Conservation (phyloP, 1,284 basidiomycete genomes). For the Sporisorium graminicola region DNA sequence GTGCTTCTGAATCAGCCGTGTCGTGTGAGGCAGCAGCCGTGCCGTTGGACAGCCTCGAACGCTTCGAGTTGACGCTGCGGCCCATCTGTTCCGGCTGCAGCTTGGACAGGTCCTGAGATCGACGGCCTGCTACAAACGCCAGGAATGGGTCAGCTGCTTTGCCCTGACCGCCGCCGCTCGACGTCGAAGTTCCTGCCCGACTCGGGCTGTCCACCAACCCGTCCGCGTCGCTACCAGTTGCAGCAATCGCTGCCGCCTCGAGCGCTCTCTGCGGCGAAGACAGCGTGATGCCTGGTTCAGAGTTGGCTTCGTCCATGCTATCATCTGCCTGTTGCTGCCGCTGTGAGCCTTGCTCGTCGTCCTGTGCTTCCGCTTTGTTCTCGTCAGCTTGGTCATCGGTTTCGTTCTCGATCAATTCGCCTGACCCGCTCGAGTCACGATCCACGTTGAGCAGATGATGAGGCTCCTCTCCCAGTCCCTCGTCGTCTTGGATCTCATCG, state of each 20-base stretch:
- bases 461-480: conserved; percentile 39
- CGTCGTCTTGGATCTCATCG: conserved; percentile 36
- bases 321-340: conserved; percentile 19
- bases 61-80: conserved; percentile 15
- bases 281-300: conserved; percentile 28
- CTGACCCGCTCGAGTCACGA: conserved; percentile 42
- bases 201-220: conserved; percentile 28
- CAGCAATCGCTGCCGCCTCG: background rate
- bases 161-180: background rate
- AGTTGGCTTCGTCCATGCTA: conserved; percentile 31
- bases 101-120: conserved; percentile 38
- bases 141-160: conserved; percentile 54
- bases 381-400: conserved; percentile 2
- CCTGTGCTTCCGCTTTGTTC: conserved; percentile 1
- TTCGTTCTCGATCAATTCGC: conserved; percentile 48
- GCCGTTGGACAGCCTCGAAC: conserved; percentile 30
- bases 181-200: background rate
- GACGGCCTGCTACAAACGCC: conserved; percentile 53
- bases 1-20: background rate
- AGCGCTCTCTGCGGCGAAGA: conserved; percentile 47
- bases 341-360: conserved; percentile 7
- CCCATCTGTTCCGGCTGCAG: conserved; percentile 11
- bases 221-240: conserved; percentile 2
- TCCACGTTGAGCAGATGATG: conserved; percentile 53
- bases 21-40: conserved; percentile 12